Evolutionary conservation across 176 grass and related monocot genomes (phyloP).

Genomic region (Juncus inflexus): DNA sequence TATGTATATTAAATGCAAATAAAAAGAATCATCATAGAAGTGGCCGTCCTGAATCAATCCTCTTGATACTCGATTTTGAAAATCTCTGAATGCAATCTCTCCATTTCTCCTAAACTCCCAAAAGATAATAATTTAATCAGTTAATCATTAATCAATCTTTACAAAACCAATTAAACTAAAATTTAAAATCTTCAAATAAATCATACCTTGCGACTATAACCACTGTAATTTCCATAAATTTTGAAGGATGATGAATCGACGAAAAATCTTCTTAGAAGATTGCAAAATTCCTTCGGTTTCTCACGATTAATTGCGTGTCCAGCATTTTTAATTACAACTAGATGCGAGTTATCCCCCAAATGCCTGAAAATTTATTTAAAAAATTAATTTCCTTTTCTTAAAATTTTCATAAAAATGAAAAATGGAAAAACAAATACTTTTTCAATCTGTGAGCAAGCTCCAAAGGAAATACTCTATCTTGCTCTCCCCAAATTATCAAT

Average conservation of each 20-base stretch:
- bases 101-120: slow-evolving; percentile 42
- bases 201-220: background rate
- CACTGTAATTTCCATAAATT: slow-evolving; percentile 32
- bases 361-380: slow-evolving; percentile 46
- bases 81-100: slow-evolving; percentile 46
- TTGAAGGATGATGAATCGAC: slow-evolving; percentile 35
- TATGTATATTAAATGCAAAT: background rate
- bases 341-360: slow-evolving; percentile 66
- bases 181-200: background rate
- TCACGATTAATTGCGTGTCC: slow-evolving; percentile 88
- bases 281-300: slow-evolving; percentile 62
- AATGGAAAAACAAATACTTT: slow-evolving; percentile 33
- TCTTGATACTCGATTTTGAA: slow-evolving; percentile 42
- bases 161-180: background rate
- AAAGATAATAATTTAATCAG: background rate
- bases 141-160: too few relatives aligned
- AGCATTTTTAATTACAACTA: slow-evolving; percentile 58
- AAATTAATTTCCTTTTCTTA: slow-evolving; percentile 17
- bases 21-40: slow-evolving; percentile 30
- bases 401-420: background rate
- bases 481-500: slow-evolving; percentile 90
- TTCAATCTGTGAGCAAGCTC: slow-evolving; percentile 70
- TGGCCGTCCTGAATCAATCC: slow-evolving; percentile 43
- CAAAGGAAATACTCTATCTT: slow-evolving; percentile 74
- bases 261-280: slow-evolving; percentile 55